Percentiles rank a stretch among this genome's conserved stretches.
These are phyloP conservation scores for Fraxinus anomala DNA, from an alignment of 257 asterid genomes.

Conservation along the genomic window DNA sequence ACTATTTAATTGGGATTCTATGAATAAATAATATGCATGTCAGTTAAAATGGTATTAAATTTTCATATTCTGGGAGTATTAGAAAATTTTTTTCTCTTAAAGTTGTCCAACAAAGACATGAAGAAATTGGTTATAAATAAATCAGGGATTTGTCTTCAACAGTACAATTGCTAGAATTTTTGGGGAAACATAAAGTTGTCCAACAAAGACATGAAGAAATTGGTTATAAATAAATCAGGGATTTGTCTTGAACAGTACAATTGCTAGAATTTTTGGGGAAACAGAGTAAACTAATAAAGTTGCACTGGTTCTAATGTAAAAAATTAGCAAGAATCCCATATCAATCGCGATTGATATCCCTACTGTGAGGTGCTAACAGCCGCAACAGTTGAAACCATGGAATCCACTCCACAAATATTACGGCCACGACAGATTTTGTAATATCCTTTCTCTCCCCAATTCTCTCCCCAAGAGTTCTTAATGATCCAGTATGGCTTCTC, in stretches of 20 bases:
- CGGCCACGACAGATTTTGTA: conserved; percentile 15
- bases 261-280: neutral
- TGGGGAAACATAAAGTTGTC: neutral
- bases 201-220: neutral
- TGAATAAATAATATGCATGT: no score
- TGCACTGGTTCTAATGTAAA: conserved; percentile 22
- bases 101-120: neutral
- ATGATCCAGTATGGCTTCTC: conserved; percentile 8
- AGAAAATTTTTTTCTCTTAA: neutral
- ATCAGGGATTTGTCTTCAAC: neutral
- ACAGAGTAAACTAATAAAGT: neutral
- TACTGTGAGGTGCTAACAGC: conserved; percentile 49
- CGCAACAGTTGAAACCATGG: conserved; percentile 51
- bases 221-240: neutral
- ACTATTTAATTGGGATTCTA: no score
- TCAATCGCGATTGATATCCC: conserved; percentile 10
- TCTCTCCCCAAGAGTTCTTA: conserved; percentile 22
- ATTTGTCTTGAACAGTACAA: neutral
- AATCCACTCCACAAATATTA: conserved; percentile 17
- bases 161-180: neutral
- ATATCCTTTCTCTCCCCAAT: conserved; percentile 17
- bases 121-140: neutral
- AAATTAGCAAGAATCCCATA: conserved; percentile 19
- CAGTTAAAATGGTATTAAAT: no score
- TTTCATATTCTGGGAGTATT: no score